Evolutionary conservation across 139 green algal genomes (phyloP).

Genomic region (Micromonas pusilla): DNA sequence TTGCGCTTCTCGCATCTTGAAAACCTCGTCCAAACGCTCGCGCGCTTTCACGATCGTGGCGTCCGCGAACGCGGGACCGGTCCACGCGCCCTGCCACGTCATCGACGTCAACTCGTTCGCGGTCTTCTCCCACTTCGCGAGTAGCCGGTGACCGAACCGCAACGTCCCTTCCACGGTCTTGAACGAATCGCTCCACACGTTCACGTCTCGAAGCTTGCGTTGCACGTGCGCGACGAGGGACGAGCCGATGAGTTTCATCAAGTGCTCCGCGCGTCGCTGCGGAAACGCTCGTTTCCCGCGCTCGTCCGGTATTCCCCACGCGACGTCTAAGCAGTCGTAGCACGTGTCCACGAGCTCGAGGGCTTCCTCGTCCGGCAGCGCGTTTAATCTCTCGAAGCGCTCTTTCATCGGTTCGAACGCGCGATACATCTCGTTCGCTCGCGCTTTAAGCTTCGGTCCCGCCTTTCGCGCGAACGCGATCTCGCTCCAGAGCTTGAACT

Average conservation of each 20-base stretch:
- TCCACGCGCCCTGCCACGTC: constrained; percentile 31
- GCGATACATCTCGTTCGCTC: constrained; percentile 2
- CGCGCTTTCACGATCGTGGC: constrained; percentile 35
- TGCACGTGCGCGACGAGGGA: background rate
- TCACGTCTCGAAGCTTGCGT: background rate
- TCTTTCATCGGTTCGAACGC: constrained; percentile 1
- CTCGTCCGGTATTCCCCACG: background rate
- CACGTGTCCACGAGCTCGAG: constrained; percentile 4
- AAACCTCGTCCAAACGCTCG: constrained; percentile 51
- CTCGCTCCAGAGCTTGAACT: constrained; percentile 4
- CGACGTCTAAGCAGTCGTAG: background rate
- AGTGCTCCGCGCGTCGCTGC: background rate
- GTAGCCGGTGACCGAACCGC: constrained; percentile 21
- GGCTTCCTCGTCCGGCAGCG: background rate
- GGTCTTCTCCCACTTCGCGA: constrained; percentile 22
- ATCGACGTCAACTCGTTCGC: constrained; percentile 27
- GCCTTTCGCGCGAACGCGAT: background rate
- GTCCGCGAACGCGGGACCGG: constrained; percentile 40
- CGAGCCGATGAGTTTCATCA: background rate
- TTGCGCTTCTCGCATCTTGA: constrained; percentile 52
- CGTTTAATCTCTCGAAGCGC: background rate
- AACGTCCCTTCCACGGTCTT: constrained; percentile 29
- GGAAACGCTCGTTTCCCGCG: background rate
- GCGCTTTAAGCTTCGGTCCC: background rate
- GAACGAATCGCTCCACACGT: background rate